phyloP scores from a whole-genome alignment of 2,329 filamentous ascomycete species.

The Colletotrichum paranaense region DNA sequence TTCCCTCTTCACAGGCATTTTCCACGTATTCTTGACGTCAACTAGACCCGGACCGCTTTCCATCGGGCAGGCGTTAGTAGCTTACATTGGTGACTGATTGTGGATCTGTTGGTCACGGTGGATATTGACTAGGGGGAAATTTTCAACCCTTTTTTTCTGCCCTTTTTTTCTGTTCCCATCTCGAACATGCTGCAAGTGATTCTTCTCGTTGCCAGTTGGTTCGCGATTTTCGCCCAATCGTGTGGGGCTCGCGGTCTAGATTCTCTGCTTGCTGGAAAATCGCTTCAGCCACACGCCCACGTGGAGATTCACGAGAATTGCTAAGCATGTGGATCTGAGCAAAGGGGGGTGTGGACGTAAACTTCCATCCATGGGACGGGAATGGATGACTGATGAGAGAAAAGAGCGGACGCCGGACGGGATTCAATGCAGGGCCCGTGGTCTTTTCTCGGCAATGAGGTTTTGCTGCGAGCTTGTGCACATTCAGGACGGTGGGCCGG shows the following conservation, averaged over 20 bases:
- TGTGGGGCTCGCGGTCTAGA: slow-evolving; percentile 7
- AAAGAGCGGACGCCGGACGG: neutral
- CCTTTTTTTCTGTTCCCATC: neutral
- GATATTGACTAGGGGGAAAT: slow-evolving; percentile 7
- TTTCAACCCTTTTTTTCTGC: slow-evolving; percentile 1
- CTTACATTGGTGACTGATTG: neutral
- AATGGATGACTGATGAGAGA: neutral
- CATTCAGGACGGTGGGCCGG: neutral
- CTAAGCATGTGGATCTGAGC: neutral
- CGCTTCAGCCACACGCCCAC: slow-evolving; percentile 4
- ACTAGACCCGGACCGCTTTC: neutral
- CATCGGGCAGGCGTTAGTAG: neutral
- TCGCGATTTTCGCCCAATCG: neutral
- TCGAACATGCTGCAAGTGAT: neutral
- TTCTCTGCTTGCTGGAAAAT: slow-evolving; percentile 2
- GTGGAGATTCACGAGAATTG: neutral
- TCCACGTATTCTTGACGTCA: slow-evolving; percentile 17
- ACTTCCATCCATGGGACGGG: neutral
- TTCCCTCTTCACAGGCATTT: neutral
- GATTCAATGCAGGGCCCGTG: neutral
- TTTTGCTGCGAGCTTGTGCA: too few species aligned
- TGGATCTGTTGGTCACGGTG: slow-evolving; percentile 11
- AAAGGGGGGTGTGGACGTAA: neutral
- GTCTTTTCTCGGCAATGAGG: neutral
- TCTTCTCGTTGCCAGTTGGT: slow-evolving; percentile 9